A percentile compares a stretch with the other conserved stretches of the same genome.
phyloP scores from a whole-genome alignment of 2,329 filamentous ascomycete genomes.

The Penicillium sp. region DNA sequence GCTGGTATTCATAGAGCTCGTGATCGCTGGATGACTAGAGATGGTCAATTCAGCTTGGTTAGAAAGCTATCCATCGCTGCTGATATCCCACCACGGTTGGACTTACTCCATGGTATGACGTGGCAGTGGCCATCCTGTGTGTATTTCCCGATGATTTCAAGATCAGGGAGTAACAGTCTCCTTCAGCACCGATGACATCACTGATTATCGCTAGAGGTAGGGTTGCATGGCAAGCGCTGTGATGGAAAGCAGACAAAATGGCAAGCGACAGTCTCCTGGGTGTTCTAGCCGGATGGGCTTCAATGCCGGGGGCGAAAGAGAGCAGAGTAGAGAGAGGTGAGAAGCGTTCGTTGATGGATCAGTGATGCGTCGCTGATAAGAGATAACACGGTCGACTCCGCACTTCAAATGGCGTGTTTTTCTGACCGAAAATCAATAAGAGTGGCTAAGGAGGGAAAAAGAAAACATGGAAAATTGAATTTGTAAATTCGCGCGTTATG shows the following conservation, averaged over 20 bases:
- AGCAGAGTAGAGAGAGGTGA: slow-evolving; percentile 1
- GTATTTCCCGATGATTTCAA: not conserved
- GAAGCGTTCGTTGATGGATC: slow-evolving; percentile 1
- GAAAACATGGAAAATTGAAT: not conserved
- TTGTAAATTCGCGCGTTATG: not conserved
- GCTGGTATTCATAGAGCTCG: slow-evolving; percentile 4
- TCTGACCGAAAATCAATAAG: not conserved
- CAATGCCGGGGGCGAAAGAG: slow-evolving; percentile 3
- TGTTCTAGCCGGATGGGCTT: not conserved
- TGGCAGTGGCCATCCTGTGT: slow-evolving; percentile 5
- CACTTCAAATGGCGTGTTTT: not conserved
- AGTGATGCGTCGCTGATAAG: slow-evolving; percentile 12
- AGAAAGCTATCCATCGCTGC: not conserved
- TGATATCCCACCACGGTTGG: not conserved
- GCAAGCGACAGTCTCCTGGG: not conserved
- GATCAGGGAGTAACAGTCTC: not conserved
- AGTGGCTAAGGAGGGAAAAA: not conserved
- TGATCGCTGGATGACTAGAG: slow-evolving; percentile 4
- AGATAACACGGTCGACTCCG: slow-evolving; percentile 6
- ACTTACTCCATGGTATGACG: not conserved
- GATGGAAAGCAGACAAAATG: not conserved
- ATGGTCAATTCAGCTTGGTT: not conserved
- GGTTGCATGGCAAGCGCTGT: slow-evolving; percentile 6
- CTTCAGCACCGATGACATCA: slow-evolving; percentile 21
- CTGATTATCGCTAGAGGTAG: not conserved